Percentiles rank a stretch among this genome's conserved stretches.
Conservation (phyloP, 768 basidiomycete species). For the Trametes cinnabarina region DNA sequence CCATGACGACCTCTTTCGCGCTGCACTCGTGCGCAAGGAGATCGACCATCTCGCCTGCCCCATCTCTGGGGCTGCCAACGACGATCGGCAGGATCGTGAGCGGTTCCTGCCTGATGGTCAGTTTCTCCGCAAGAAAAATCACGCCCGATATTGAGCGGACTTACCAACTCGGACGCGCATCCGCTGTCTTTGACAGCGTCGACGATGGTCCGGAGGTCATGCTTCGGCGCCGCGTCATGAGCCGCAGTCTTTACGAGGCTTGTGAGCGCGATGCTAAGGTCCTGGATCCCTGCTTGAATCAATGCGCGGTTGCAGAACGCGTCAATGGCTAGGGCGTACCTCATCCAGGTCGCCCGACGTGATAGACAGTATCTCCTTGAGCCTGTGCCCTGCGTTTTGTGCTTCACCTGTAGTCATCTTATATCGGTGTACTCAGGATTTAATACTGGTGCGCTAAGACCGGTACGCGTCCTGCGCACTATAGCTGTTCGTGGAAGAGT, state of each 20-base stretch:
- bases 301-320: not conserved
- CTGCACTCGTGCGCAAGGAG: slow-evolving; percentile 32
- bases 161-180: slow-evolving; percentile 19
- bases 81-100: slow-evolving; percentile 38
- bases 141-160: not conserved
- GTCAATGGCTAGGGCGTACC: not conserved
- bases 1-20: slow-evolving; percentile 43
- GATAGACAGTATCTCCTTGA: not conserved
- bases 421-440: no score
- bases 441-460: no score
- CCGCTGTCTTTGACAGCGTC: slow-evolving; percentile 15
- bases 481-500: no score
- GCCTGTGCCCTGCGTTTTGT: no score
- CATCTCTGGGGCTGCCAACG: slow-evolving; percentile 31
- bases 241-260: slow-evolving; percentile 18
- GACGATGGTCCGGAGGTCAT: slow-evolving; percentile 9
- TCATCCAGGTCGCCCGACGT: slow-evolving; percentile 6
- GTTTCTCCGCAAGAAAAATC: not conserved
- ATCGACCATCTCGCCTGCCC: slow-evolving; percentile 34
- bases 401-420: no score
- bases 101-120: slow-evolving; percentile 35
- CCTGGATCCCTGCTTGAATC: slow-evolving; percentile 16
- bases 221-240: slow-evolving; percentile 14
- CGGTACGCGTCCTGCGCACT: no score
- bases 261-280: slow-evolving; percentile 17